Evolutionary conservation across 2,329 filamentous ascomycete species (phyloP).

Genomic region (Aspergillus novofumigatus): DNA sequence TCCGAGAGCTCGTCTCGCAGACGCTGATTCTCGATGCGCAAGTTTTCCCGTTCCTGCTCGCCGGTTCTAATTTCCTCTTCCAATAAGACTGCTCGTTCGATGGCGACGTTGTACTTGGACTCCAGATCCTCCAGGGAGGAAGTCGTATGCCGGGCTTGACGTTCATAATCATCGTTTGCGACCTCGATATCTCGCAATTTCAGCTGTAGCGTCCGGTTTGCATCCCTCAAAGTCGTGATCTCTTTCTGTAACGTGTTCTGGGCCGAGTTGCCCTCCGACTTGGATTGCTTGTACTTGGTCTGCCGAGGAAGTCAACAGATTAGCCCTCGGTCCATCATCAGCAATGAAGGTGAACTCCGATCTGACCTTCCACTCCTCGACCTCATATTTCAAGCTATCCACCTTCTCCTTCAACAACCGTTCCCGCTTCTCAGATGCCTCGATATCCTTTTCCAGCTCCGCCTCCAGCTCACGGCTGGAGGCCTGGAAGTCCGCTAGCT

Average conservation of each 20-base stretch:
- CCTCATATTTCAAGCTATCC: slow-evolving; percentile 78
- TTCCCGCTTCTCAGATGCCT: slow-evolving; percentile 91
- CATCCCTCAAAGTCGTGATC: slow-evolving; percentile 83
- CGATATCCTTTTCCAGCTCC: slow-evolving; percentile 93
- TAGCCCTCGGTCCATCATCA: slow-evolving; percentile 4
- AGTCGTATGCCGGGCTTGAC: slow-evolving; percentile 90
- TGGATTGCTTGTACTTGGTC: slow-evolving; percentile 95
- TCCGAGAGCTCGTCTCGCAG: slow-evolving; percentile 88
- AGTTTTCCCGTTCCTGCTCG: slow-evolving; percentile 82
- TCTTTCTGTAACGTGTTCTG: slow-evolving; percentile 91
- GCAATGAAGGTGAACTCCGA: neutral
- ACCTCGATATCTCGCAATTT: slow-evolving; percentile 93
- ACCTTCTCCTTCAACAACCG: slow-evolving; percentile 80
- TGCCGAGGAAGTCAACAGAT: slow-evolving; percentile 35
- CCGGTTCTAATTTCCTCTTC: slow-evolving; percentile 90
- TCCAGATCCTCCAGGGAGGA: slow-evolving; percentile 96
- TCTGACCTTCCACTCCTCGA: slow-evolving; percentile 94
- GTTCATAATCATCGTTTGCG: slow-evolving; percentile 96
- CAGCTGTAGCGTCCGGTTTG: slow-evolving; percentile 75
- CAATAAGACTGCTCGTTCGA: slow-evolving; percentile 86
- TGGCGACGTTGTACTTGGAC: slow-evolving; percentile 91
- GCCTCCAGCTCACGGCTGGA: slow-evolving; percentile 92
- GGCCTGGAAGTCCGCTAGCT: slow-evolving; percentile 88
- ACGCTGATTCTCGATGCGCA: slow-evolving; percentile 87
- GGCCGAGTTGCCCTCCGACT: slow-evolving; percentile 76